Conservation (phyloP, 768 basidiomycete genomes). For the Pleurotus tuber-regium region DNA sequence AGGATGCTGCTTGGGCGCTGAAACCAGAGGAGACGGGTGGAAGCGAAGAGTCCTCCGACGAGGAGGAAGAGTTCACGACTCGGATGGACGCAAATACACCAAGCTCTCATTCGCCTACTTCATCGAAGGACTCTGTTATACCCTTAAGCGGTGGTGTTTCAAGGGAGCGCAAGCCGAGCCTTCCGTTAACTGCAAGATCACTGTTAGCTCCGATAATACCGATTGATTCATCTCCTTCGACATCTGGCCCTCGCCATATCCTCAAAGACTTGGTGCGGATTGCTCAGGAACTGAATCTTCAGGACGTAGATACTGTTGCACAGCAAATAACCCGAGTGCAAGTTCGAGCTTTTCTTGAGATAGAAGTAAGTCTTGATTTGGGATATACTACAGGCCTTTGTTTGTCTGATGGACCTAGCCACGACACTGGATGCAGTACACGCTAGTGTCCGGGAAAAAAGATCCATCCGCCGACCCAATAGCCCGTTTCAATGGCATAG, state of each 20-base stretch:
- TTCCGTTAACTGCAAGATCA: constrained; percentile 51
- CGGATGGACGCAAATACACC: constrained; percentile 13
- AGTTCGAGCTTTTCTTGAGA: constrained; percentile 65
- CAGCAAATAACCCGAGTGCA: constrained; percentile 83
- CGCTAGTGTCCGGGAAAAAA: constrained; percentile 66
- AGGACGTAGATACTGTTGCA: constrained; percentile 69
- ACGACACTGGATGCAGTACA: constrained; percentile 83
- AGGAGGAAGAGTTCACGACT: constrained; percentile 27
- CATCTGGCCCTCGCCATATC: constrained; percentile 45
- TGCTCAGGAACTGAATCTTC: constrained; percentile 52
- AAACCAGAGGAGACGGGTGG: constrained; percentile 62
- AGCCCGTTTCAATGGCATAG: constrained; percentile 66
- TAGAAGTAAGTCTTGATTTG: constrained; percentile 53
- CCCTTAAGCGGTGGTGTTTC: constrained; percentile 20
- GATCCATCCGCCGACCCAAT: constrained; percentile 67
- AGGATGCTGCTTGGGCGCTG: constrained; percentile 73
- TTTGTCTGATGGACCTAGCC: constrained; percentile 52
- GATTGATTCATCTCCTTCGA: constrained; percentile 19
- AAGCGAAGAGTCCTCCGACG: constrained; percentile 57
- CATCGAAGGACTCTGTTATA: constrained; percentile 21
- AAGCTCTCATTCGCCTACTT: constrained; percentile 18
- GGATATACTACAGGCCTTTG: constrained; percentile 3
- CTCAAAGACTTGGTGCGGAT: constrained; percentile 61
- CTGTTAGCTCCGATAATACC: constrained; percentile 35
- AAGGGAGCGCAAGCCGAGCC: constrained; percentile 68